Evolutionary conservation across 305 asterid species (phyloP).

Genomic region (Withania somnifera): DNA sequence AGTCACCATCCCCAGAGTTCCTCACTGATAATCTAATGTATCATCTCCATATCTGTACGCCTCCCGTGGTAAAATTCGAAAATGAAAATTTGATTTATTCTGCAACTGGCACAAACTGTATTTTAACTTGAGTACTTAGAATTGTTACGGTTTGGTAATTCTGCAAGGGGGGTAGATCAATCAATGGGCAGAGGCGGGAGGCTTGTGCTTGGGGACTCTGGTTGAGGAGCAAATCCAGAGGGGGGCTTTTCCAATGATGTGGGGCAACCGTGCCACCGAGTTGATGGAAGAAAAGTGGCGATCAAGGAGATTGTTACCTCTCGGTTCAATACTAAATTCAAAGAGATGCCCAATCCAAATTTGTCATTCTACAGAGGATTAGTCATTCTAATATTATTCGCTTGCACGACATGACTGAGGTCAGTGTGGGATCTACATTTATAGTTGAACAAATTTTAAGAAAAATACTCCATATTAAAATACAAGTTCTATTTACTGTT

Average conservation of each 20-base stretch:
- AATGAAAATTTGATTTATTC: background rate
- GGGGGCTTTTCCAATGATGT: constrained; percentile 81
- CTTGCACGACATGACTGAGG: constrained; percentile 87
- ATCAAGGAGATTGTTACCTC: constrained; percentile 62
- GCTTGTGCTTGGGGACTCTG: constrained; percentile 54
- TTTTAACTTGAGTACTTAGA: background rate
- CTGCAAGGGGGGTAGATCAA: constrained; percentile 33
- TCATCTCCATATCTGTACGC: background rate
- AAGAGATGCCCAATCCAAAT: constrained; percentile 67
- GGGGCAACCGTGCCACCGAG: constrained; percentile 79
- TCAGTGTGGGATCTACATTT: background rate
- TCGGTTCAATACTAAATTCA: constrained; percentile 46
- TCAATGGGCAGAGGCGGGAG: constrained; percentile 15
- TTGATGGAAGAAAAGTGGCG: constrained; percentile 66
- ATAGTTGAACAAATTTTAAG: background rate
- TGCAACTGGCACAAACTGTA: background rate
- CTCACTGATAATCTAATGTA: too few relatives aligned
- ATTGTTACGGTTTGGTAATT: background rate
- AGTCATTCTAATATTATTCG: constrained; percentile 81
- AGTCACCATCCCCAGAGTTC: background rate
- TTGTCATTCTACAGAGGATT: constrained; percentile 59
- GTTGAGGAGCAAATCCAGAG: constrained; percentile 60
- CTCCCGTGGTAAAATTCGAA: background rate
- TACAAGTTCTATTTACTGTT: too few relatives aligned
- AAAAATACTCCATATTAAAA: background rate